Evolutionary conservation across 2,329 filamentous ascomycete species (phyloP).

Genomic region (Elsinoe batatas): DNA sequence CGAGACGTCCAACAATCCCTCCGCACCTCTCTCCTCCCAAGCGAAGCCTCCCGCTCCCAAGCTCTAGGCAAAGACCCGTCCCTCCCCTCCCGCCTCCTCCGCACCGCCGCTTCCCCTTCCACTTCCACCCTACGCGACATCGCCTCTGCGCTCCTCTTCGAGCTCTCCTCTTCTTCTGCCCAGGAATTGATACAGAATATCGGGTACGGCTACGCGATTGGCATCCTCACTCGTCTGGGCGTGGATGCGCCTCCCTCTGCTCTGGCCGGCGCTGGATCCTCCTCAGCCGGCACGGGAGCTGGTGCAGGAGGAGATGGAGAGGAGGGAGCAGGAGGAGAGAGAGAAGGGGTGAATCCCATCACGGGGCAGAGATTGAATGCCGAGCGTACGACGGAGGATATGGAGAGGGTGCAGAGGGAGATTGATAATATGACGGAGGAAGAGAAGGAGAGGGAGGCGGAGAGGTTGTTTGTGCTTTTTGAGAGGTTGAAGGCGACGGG

Average conservation of each 20-base stretch:
- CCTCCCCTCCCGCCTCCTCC: conserved; percentile 65
- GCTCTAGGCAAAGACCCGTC: conserved; percentile 68
- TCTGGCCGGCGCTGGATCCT: conserved; percentile 27
- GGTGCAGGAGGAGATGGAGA: conserved; percentile 12
- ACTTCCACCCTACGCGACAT: conserved; percentile 62
- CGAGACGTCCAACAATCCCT: conserved; percentile 55
- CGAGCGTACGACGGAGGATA: conserved; percentile 41
- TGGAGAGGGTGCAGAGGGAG: conserved; percentile 51
- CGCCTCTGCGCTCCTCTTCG: conserved; percentile 73
- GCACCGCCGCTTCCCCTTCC: conserved; percentile 63
- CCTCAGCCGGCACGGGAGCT: conserved; percentile 17
- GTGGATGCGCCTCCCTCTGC: conserved; percentile 54
- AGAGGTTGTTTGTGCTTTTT: conserved; percentile 81
- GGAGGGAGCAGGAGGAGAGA: no score
- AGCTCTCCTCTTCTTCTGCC: conserved; percentile 73
- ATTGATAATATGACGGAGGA: conserved; percentile 74
- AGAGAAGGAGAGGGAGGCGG: conserved; percentile 86
- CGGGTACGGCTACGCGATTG: conserved; percentile 87
- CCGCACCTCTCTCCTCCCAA: conserved; percentile 61
- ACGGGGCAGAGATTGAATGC: conserved; percentile 60
- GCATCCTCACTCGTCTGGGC: conserved; percentile 77
- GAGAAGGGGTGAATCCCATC: conserved; percentile 59
- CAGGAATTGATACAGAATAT: conserved; percentile 79
- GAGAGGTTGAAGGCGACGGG: conserved; percentile 76
- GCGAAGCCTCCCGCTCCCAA: conserved; percentile 61